phyloP scores from a whole-genome alignment of 2,329 filamentous ascomycete genomes.

The Fusarium sp. region DNA sequence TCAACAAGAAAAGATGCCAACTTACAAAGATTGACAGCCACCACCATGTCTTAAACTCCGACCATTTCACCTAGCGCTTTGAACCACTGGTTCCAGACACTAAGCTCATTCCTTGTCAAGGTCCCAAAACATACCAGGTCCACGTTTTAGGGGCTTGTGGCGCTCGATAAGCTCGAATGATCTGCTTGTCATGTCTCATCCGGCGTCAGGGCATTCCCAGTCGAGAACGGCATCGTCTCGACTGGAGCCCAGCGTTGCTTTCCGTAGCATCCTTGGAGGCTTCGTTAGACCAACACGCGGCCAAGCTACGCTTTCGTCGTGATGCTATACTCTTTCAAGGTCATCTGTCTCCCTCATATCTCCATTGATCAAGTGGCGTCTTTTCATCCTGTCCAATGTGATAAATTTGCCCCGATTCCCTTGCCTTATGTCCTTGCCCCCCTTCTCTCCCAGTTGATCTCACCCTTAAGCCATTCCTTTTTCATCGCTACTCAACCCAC shows the following conservation, averaged over 20 bases:
- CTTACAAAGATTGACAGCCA: neutral
- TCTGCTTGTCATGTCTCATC: constrained; percentile 6
- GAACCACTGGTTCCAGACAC: constrained; percentile 19
- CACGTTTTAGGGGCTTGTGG: constrained; percentile 28
- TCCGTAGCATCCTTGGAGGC: constrained; percentile 13
- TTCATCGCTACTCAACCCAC: constrained; percentile 8
- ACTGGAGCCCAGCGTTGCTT: constrained; percentile 21
- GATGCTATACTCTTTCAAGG: constrained; percentile 8
- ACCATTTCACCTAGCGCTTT: constrained; percentile 2
- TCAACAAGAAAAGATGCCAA: neutral
- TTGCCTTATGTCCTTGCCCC: constrained; percentile 4
- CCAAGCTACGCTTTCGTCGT: constrained; percentile 25
- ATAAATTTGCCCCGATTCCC: constrained; percentile 30
- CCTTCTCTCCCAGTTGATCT: constrained; percentile 10
- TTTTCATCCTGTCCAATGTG: constrained; percentile 6
- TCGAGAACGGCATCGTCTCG: constrained; percentile 19
- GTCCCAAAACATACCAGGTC: constrained; percentile 29
- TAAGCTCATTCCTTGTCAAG: constrained; percentile 27
- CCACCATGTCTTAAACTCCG: constrained; percentile 1
- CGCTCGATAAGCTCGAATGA: constrained; percentile 2
- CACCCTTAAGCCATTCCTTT: constrained; percentile 21
- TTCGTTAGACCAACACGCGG: constrained; percentile 2
- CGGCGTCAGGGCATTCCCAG: constrained; percentile 1
- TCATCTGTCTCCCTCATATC: neutral
- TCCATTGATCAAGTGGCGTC: constrained; percentile 6